Conservation (phyloP, 257 asterid genomes). For the Rhazya stricta region DNA sequence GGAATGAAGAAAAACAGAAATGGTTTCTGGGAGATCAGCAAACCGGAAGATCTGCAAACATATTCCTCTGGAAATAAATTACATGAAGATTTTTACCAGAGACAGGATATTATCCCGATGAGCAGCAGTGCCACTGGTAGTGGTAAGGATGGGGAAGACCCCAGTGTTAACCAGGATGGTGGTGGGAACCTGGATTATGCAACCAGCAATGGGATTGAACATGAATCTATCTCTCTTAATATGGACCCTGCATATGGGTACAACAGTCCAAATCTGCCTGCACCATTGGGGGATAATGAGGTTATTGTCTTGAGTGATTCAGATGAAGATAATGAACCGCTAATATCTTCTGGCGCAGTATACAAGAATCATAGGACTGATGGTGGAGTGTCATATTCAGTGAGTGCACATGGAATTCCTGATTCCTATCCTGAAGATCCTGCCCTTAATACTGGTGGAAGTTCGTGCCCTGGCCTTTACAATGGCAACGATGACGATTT, state of each 20-base stretch:
- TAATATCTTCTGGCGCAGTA: slow-evolving; percentile 35
- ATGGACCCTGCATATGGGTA: slow-evolving; percentile 41
- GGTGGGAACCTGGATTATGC: slow-evolving; percentile 54
- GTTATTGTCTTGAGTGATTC: slow-evolving; percentile 86
- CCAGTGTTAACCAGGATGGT: slow-evolving; percentile 83
- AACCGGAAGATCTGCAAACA: slow-evolving; percentile 45
- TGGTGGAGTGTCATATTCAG: slow-evolving; percentile 42
- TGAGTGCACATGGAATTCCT: slow-evolving; percentile 42
- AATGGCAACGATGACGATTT: slow-evolving; percentile 56
- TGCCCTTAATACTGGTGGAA: slow-evolving; percentile 39
- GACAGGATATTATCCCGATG: slow-evolving; percentile 57
- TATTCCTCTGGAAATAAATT: slow-evolving; percentile 40
- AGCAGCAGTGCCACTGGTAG: slow-evolving; percentile 88
- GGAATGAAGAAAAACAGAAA: slow-evolving; percentile 62
- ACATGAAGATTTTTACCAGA: slow-evolving; percentile 34
- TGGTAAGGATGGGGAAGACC: slow-evolving; percentile 83
- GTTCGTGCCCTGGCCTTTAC: slow-evolving; percentile 51
- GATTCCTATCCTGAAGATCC: slow-evolving; percentile 60
- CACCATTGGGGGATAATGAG: slow-evolving; percentile 49
- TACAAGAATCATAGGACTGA: slow-evolving; percentile 31
- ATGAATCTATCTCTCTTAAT: slow-evolving; percentile 60
- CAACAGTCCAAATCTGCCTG: slow-evolving; percentile 33
- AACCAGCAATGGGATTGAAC: slow-evolving; percentile 56
- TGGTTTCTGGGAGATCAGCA: slow-evolving; percentile 79
- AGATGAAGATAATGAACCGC: slow-evolving; percentile 64